Base-by-base conservation (phyloP, 352 stramenopile genomes). In the Globisporangium emineosum region DNA sequence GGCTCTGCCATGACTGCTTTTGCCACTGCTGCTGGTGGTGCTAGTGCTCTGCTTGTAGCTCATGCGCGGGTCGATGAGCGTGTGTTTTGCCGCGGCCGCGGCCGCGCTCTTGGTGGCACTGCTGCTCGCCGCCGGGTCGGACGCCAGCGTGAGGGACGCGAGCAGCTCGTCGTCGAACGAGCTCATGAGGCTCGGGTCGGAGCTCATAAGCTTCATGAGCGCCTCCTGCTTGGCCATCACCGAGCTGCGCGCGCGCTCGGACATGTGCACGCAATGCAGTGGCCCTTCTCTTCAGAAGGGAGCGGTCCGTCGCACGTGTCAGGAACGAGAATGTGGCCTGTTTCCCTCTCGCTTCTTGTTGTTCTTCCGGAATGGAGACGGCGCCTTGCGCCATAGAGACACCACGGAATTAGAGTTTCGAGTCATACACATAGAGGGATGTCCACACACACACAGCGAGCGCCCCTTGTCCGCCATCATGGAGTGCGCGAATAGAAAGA, bases 191-290 rank as follows among this genome's bases (percentile, higher is more conserved):
- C 71, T 73, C 59, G 75, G 77, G 42, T 86, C 67, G 3, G 67
- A 62, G 65, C 66, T 78, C 66, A 86, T 72, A 55, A 86, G 73
- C 42, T 60, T 62, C 68, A 80, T 73, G 49, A 86, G 67, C 33
- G 67, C 76, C 67, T 76, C 67, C 69, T 84, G 77, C 64, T 76
- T 83, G 40, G 47, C 61, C 35, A 58, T 57, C 35, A 58, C 35
- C n/a, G 77, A 80, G 59, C 57, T 72, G 56, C 56, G 63, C 27
- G 21, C 9, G 47, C 29, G 63, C 1, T 54, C 55, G 6, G 50
- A 13, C 63, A 68, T 68, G 30, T 10, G 32, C 17, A 42, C 23
- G n/a, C 9, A 49, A 13, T 23, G 29, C 4, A 49, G 30, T 9
- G 19, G 23, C 33, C 33, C 3, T 1, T 5, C n/a, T 15, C 37